Evolutionary conservation across 768 basidiomycete species (phyloP).

Genomic region (Daedaleopsis sinensis): DNA sequence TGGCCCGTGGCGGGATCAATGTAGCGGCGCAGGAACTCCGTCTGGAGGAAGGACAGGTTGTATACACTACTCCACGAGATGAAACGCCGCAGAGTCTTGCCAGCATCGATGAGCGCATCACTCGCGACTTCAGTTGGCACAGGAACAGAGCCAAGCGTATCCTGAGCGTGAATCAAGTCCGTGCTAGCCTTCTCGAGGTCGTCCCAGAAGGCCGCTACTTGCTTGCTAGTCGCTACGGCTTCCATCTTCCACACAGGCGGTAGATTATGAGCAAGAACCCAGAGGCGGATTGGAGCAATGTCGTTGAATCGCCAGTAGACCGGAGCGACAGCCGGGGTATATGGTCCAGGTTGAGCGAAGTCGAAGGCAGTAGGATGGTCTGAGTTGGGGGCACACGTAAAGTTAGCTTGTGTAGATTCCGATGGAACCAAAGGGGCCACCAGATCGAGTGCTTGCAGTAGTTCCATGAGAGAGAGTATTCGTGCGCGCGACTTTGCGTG

Average conservation of each 20-base stretch:
- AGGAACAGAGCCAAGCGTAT: constrained; percentile 3
- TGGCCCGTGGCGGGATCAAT: constrained; percentile 43
- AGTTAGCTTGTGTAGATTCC: constrained; percentile 41
- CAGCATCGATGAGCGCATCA: constrained; percentile 32
- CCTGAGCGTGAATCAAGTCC: constrained; percentile 35
- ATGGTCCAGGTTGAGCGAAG: constrained; percentile 43
- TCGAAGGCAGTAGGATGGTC: constrained; percentile 52
- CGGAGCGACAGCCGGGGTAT: constrained; percentile 54
- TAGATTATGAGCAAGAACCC: constrained; percentile 52
- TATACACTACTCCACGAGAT: constrained; percentile 66
- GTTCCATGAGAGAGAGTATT: constrained; percentile 62
- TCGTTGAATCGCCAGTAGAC: constrained; percentile 65
- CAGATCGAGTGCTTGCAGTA: constrained; percentile 60
- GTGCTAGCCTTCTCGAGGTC: constrained; percentile 52
- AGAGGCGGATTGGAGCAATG: constrained; percentile 59
- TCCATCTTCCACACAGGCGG: constrained; percentile 60
- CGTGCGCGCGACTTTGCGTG: constrained; percentile 60
- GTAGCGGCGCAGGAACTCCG: constrained; percentile 60
- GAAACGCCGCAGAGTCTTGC: constrained; percentile 57
- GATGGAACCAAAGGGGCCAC: constrained; percentile 59
- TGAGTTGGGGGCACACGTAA: constrained; percentile 47
- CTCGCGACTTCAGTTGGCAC: neutral
- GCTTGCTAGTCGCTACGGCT: constrained; percentile 40
- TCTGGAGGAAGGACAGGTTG: constrained; percentile 68
- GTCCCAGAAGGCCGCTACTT: constrained; percentile 59